Base-by-base conservation (phyloP, 1,284 basidiomycete species). In the Apiotrichum domesticum region DNA sequence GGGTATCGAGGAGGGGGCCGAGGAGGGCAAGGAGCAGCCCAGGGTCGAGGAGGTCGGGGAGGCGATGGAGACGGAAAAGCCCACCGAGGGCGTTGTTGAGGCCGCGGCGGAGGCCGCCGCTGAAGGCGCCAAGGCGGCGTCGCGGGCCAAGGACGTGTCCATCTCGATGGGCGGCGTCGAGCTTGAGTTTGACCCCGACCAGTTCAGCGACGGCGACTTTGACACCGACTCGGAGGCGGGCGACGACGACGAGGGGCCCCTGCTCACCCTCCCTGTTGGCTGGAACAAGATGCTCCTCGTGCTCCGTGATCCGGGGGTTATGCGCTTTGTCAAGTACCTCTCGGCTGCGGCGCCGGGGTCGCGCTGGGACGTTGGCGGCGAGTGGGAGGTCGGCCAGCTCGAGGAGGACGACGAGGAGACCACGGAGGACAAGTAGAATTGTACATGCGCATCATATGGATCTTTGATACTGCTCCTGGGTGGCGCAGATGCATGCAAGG, bases 261-360 rank as follows among this genome's bases (percentile, higher is more conserved):
- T 98, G 33, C 78, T 98, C 45, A 93, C 90, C 10, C 86, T 91
- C 47, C 88, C 92, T 64, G 90, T 94, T 0, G 85, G 86, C 8
- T 98, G 92, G 79, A 98, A 98, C 76, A 84, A 87, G 40, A 80
- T 98, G 39, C 81, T 93, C 44, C 81, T 98, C 39, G 95, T 96
- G 15, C 78, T 98, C 61, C 83, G 95, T 21, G 95, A 98, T 75
- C 88, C 93, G 65, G 85, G 88, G 15, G 93, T 98, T 47, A 87
- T 98, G 85, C 83, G 84, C 44, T 96, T 95, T 71, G 89, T 93
- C 60, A 96, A 95, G 74, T 96, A 95, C 66, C 84, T 95, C n/a
- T 87, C 87, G 33, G 88, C 88, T 9, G 83, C 84, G 1, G 92
- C 92, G 0, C 83, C 86, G 42, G 89, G 90, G 7, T 90, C 88